phyloP scores from a whole-genome alignment of 23 red algal genomes.

The Chondrus crispus region DNA sequence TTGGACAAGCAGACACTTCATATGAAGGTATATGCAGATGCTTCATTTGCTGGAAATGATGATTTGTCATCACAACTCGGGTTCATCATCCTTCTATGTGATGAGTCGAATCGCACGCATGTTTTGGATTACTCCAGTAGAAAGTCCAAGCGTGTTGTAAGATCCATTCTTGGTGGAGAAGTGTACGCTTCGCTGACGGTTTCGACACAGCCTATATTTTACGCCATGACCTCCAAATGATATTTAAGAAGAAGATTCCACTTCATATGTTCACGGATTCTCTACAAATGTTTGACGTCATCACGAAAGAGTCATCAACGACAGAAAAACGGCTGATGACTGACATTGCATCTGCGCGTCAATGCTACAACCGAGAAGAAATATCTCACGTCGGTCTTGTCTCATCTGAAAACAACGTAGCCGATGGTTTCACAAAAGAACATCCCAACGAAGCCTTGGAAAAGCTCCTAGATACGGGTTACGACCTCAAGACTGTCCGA shows the following conservation, averaged over 20 bases:
- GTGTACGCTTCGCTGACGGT: not conserved
- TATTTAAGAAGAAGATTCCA: not conserved
- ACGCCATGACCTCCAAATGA: not conserved
- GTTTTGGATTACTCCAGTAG: conserved; percentile 22
- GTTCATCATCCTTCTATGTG: not conserved
- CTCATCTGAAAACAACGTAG: not conserved
- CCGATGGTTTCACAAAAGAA: conserved; percentile 15
- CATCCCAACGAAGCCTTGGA: not conserved
- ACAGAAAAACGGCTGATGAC: conserved; percentile 29
- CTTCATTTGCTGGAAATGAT: not conserved
- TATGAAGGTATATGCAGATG: not conserved
- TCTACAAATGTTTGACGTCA: conserved; percentile 19
- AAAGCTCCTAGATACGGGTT: not conserved
- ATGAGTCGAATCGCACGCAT: not conserved
- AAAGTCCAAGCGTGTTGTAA: conserved; percentile 6
- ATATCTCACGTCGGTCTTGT: not conserved
- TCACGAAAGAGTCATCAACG: not conserved
- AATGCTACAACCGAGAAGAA: not conserved
- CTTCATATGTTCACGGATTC: conserved; percentile 18
- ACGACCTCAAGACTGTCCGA: not conserved
- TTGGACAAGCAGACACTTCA: not conserved
- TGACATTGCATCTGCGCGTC: not conserved
- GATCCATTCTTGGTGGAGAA: conserved; percentile 13
- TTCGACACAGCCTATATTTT: not conserved
- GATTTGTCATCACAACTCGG: not conserved